Base-by-base conservation (phyloP, 768 basidiomycete species). In the Pisolithus tinctorius region DNA sequence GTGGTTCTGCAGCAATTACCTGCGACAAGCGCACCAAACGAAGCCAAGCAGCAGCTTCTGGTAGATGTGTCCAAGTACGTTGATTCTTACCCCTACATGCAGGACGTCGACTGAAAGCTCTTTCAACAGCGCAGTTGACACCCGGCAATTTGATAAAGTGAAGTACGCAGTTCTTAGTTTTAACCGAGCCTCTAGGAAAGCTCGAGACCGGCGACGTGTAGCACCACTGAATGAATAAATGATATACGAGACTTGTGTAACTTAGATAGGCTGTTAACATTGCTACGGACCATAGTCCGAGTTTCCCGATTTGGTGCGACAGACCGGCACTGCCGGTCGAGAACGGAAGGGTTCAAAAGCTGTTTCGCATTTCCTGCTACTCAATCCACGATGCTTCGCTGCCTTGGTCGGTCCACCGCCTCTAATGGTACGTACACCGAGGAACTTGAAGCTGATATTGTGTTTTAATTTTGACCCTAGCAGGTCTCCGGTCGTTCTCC, bases 401-500 rank as follows among this genome's bases (percentile, higher is more conserved):
- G 78, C 62, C 74, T 79, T 70, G 75, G 81, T 59, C 80, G 78
- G 63, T 79, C 82, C 26, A 56, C 85, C 54, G 63, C 73, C 56
- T 65, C 69, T 57, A 70, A 70, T 63, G 74, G 86, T 87, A 40
- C 29, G 37, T 17, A 14, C 20, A 40, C 14, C 30, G 9, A 29
- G 39, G 25, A 10, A 23, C 6, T 48, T 16, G 30, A 26, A 25
- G 29, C 20, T 14, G 13, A 30, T 41, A 40, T 27, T 39, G 20
- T 25, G 16, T 11, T 27, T 39, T 55, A 2, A 56, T 29, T 4
- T 30, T 29, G n/a, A 9, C 14, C 53, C 38, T 55, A 84, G 82
- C 71, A 62, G 83, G 83, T 75, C 80, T 81, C 74, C 78, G 93
- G 75, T 74, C 84, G 58, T 91, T 95, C 76, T 84, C 90, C 45